A percentile compares a stretch with the other conserved stretches of the same genome.
phyloP scores from a whole-genome alignment of 139 green algal species.

The Chlorella sp. region DNA sequence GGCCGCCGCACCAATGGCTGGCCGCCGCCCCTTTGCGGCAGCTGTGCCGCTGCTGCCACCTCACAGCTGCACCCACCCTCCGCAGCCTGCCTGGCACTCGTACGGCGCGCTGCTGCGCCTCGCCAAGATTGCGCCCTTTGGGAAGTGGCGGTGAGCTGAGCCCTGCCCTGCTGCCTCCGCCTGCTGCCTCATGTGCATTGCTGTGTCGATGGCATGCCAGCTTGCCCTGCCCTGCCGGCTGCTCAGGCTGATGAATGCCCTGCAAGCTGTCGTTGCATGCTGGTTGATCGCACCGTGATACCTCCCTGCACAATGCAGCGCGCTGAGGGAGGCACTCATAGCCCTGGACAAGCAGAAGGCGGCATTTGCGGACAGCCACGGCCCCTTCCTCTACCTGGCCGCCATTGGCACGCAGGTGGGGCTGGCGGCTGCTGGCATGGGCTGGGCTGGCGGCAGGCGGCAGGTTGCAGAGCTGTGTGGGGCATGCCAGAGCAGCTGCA shows the following conservation, averaged over 20 bases:
- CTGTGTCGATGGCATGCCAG: neutral
- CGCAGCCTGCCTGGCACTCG: conserved; percentile 15
- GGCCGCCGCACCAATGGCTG: no score
- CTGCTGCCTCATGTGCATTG: neutral
- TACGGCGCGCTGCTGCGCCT: conserved; percentile 6
- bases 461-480: no score
- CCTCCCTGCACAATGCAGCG: no score
- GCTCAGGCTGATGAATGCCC: no score
- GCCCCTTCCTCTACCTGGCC: conserved; percentile 34
- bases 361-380: conserved; percentile 17
- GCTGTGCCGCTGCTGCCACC: no score
- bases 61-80: no score
- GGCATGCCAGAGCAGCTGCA: no score
- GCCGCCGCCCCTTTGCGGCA: no score
- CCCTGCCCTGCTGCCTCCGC: neutral
- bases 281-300: no score
- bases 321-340: conserved; percentile 11
- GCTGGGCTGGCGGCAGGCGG: no score
- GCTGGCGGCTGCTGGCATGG: no score
- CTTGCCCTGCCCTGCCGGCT: neutral
- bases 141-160: conserved; percentile 21
- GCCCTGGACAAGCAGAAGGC: conserved; percentile 30
- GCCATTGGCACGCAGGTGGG: neutral
- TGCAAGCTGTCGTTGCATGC: no score
- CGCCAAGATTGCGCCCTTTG: conserved; percentile 7